Evolutionary conservation across 148 eudicot species (phyloP).

Genomic region (Suaeda aralocaspica): DNA sequence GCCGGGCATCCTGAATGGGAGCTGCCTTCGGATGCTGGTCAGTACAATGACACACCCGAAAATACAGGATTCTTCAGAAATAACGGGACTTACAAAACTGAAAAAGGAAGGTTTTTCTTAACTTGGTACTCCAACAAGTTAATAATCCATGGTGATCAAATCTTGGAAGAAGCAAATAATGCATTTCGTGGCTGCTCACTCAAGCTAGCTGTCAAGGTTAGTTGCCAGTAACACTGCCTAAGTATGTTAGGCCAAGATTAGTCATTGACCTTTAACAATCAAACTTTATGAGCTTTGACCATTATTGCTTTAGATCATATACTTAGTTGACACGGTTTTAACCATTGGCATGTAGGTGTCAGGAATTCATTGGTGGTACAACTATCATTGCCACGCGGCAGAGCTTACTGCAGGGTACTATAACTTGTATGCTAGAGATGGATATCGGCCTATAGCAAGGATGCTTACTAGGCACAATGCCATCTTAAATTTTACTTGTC

Average conservation of each 20-base stretch:
- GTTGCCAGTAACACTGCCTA: too few species aligned
- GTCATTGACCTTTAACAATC: too few species aligned
- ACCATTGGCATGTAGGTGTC: too few species aligned
- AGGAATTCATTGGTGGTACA: conserved; percentile 93
- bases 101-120: conserved; percentile 74
- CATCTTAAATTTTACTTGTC: conserved; percentile 60
- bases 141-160: conserved; percentile 72
- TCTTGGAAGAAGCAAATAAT: conserved; percentile 81
- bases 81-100: conserved; percentile 54
- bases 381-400: conserved; percentile 58
- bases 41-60: conserved; percentile 64
- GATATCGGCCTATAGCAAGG: conserved; percentile 80
- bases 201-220: conserved; percentile 67
- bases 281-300: too few species aligned
- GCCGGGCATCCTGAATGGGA: conserved; percentile 76
- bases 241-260: too few species aligned
- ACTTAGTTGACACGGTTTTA: too few species aligned
- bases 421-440: conserved; percentile 65
- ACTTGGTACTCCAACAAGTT: conserved; percentile 84
- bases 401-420: conserved; percentile 87
- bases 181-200: conserved; percentile 62
- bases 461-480: conserved; percentile 73
- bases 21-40: conserved; percentile 63
- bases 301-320: too few species aligned
- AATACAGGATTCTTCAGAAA: conserved; percentile 55